These are phyloP conservation scores for Aureoboletus auriporus DNA, from an alignment of 768 basidiomycete genomes.

Conservation along the genomic window DNA sequence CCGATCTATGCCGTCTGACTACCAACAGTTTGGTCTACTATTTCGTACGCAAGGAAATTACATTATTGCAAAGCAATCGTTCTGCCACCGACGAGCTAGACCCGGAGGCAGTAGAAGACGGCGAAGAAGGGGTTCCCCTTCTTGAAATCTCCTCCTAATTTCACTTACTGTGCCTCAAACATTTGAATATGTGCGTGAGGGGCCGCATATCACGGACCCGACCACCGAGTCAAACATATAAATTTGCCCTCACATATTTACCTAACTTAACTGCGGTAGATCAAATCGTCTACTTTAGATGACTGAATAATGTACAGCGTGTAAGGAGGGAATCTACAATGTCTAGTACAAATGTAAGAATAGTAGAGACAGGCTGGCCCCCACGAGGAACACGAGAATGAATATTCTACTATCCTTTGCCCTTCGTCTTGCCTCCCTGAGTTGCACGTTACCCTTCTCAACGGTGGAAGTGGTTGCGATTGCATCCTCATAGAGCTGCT, in stretches of 20 bases:
- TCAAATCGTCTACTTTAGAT: neutral
- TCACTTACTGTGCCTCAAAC: neutral
- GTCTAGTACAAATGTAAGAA: slow-evolving; percentile 91
- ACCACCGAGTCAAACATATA: too few relatives aligned
- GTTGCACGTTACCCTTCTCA: slow-evolving; percentile 85
- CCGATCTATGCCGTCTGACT: slow-evolving; percentile 11
- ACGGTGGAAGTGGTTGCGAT: slow-evolving; percentile 82
- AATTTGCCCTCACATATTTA: neutral
- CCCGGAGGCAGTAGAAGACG: slow-evolving; percentile 57
- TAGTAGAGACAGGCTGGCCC: slow-evolving; percentile 85
- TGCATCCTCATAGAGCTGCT: slow-evolving; percentile 93
- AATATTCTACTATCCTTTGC: slow-evolving; percentile 86
- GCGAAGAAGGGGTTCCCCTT: slow-evolving; percentile 53
- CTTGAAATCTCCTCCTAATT: slow-evolving; percentile 6
- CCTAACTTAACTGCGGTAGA: neutral
- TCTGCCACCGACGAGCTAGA: slow-evolving; percentile 51
- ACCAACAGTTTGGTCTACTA: slow-evolving; percentile 60
- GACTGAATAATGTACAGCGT: slow-evolving; percentile 5
- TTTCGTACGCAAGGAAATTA: slow-evolving; percentile 58
- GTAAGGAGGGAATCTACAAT: slow-evolving; percentile 1
- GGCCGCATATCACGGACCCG: neutral
- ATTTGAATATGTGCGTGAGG: neutral
- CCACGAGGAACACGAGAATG: slow-evolving; percentile 87
- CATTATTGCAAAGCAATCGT: slow-evolving; percentile 45
- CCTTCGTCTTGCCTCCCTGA: slow-evolving; percentile 84